These are phyloP conservation scores for Populus hybrid DNA, from an alignment of 441 rosid species.

Conservation along the genomic window DNA sequence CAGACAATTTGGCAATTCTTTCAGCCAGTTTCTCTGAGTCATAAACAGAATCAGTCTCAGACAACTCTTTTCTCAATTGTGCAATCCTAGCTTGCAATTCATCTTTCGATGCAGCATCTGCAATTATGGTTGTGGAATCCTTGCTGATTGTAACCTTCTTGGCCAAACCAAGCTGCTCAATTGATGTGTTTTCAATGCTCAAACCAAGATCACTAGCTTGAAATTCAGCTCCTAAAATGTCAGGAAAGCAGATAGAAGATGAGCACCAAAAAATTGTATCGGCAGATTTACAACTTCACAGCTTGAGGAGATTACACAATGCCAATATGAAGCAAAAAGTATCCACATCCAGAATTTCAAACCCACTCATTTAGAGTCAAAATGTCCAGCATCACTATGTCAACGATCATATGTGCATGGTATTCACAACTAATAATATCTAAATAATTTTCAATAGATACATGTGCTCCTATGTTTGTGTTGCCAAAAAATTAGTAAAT, in stretches of 20 bases:
- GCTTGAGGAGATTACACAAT: not conserved
- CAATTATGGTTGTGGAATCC: conserved; percentile 81
- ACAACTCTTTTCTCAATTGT: conserved; percentile 76
- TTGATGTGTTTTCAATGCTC: conserved; percentile 62
- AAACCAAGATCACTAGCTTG: conserved; percentile 85
- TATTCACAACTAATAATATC: not conserved
- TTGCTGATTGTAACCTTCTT: conserved; percentile 69
- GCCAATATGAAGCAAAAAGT: not conserved
- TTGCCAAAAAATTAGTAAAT: not conserved
- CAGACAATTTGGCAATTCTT: conserved; percentile 90
- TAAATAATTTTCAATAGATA: not conserved
- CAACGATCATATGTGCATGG: not conserved
- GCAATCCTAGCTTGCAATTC: conserved; percentile 76
- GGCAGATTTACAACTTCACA: too few relatives aligned
- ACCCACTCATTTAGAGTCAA: not conserved
- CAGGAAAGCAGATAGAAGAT: not conserved
- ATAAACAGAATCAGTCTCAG: conserved; percentile 83
- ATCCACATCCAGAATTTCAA: not conserved
- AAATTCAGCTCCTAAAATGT: conserved; percentile 75
- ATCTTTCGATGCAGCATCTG: conserved; percentile 91
- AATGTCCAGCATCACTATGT: not conserved
- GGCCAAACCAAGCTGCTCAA: conserved; percentile 83
- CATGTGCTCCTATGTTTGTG: not conserved
- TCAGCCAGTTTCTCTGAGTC: conserved; percentile 87
- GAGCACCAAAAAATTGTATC: not conserved